Conservation (phyloP, 73 alveolate genomes). For the Blepharisma japonicum region DNA sequence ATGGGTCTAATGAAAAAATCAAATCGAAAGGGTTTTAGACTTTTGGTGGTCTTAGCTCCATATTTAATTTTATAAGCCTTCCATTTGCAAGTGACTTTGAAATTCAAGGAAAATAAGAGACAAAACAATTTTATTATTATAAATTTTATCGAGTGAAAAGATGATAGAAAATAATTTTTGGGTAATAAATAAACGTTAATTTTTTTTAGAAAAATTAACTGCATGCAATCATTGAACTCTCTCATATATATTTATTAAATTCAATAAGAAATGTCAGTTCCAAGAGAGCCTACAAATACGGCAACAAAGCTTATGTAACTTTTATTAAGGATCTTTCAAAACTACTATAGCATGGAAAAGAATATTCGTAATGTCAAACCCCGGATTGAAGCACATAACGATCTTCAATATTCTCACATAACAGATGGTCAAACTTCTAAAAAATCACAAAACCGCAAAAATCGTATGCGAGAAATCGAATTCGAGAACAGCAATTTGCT, state of each 20-base stretch:
- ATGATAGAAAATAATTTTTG: neutral
- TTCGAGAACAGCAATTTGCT: neutral
- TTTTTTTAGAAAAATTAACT: neutral
- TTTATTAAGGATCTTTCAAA: constrained; percentile 9
- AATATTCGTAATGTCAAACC: neutral
- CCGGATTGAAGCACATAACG: neutral
- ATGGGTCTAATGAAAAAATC: neutral
- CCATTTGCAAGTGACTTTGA: neutral
- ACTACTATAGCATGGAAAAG: neutral
- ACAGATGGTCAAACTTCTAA: neutral
- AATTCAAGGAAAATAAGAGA: neutral
- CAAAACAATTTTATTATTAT: neutral
- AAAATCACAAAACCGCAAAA: neutral
- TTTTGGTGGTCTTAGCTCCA: neutral
- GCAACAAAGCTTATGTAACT: constrained; percentile 12
- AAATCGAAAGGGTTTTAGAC: neutral
- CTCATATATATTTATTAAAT: too few relatives aligned
- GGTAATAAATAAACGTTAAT: neutral
- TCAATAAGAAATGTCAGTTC: too few relatives aligned
- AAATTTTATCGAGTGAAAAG: neutral
- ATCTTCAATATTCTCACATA: neutral
- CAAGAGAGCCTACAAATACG: constrained; percentile 17
- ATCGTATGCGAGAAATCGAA: neutral
- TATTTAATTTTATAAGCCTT: neutral
- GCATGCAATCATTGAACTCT: too few relatives aligned